Percentiles rank a stretch among this genome's conserved stretches.
Conservation (phyloP, 148 eudicot species). For the Simmondsia chinensis region DNA sequence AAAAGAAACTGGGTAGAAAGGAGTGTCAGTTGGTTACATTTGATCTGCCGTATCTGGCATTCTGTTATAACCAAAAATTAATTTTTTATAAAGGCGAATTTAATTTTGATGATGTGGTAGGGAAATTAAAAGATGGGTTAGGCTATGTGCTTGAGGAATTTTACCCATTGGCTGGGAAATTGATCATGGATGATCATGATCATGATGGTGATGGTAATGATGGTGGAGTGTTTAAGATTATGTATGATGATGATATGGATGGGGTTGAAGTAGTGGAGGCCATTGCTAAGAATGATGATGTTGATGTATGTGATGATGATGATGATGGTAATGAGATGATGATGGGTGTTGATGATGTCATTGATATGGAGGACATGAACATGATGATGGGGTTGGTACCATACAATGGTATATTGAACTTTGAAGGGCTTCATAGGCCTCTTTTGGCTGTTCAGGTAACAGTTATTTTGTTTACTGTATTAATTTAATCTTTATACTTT, state of each 20-base stretch:
- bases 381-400: conserved; percentile 69
- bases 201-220: too few relatives aligned
- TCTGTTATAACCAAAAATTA: conserved; percentile 85
- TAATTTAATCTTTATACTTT: too few relatives aligned
- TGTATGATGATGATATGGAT: conserved; percentile 69
- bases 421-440: conserved; percentile 82
- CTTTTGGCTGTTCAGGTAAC: conserved; percentile 85
- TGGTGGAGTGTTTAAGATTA: conserved; percentile 81
- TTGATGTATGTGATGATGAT: too few relatives aligned
- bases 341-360: conserved; percentile 28
- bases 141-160: conserved; percentile 63
- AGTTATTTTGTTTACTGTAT: too few relatives aligned
- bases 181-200: conserved; percentile 70
- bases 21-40: conserved; percentile 85
- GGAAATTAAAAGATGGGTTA: conserved; percentile 59
- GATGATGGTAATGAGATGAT: too few relatives aligned
- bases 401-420: conserved; percentile 51
- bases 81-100: conserved; percentile 55
- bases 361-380: conserved; percentile 34
- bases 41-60: conserved; percentile 87
- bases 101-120: conserved; percentile 39
- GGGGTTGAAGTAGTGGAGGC: conserved; percentile 78
- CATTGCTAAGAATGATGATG: conserved; percentile 16
- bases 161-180: conserved; percentile 70
- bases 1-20: conserved; percentile 40